Evolutionary conservation across 2,329 filamentous ascomycete genomes (phyloP).

Genomic region (Septoria petroselini): DNA sequence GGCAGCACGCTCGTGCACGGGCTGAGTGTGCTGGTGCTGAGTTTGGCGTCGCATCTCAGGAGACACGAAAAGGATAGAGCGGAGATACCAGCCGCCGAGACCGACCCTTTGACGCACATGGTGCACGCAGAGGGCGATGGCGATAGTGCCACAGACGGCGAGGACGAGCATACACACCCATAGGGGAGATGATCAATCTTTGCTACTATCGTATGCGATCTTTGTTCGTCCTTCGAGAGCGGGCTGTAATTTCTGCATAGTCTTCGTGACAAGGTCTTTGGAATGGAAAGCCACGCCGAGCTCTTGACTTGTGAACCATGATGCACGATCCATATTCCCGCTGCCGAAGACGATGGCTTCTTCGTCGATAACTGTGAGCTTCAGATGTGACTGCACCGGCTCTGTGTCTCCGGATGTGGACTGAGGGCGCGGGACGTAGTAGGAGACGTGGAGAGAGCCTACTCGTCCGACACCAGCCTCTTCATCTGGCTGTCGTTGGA

Average conservation of each 20-base stretch:
- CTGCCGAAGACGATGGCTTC: slow-evolving; percentile 69
- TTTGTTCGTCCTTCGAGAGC: slow-evolving; percentile 24
- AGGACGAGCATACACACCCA: slow-evolving; percentile 12
- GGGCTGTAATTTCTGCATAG: slow-evolving; percentile 19
- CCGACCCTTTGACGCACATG: slow-evolving; percentile 52
- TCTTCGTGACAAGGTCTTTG: slow-evolving; percentile 37
- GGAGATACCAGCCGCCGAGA: slow-evolving; percentile 50
- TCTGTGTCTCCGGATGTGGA: slow-evolving; percentile 42
- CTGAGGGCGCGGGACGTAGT: slow-evolving; percentile 49
- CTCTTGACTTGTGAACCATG: slow-evolving; percentile 85
- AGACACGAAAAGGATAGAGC: slow-evolving; percentile 49
- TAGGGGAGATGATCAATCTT: neutral
- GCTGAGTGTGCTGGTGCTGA: slow-evolving; percentile 51
- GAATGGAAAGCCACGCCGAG: slow-evolving; percentile 62
- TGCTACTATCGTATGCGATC: slow-evolving; percentile 14
- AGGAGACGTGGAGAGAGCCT: slow-evolving; percentile 58
- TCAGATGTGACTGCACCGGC: slow-evolving; percentile 72
- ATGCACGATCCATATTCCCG: slow-evolving; percentile 80
- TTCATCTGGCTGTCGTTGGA: slow-evolving; percentile 32
- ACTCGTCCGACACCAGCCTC: slow-evolving; percentile 46
- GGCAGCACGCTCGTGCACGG: slow-evolving; percentile 56
- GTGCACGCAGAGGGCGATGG: slow-evolving; percentile 44
- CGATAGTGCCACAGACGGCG: slow-evolving; percentile 34
- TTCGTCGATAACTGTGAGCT: slow-evolving; percentile 70
- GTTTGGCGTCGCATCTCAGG: slow-evolving; percentile 48